phyloP scores from a whole-genome alignment of 352 stramenopile genomes.

The Globisporangium irregulare region DNA sequence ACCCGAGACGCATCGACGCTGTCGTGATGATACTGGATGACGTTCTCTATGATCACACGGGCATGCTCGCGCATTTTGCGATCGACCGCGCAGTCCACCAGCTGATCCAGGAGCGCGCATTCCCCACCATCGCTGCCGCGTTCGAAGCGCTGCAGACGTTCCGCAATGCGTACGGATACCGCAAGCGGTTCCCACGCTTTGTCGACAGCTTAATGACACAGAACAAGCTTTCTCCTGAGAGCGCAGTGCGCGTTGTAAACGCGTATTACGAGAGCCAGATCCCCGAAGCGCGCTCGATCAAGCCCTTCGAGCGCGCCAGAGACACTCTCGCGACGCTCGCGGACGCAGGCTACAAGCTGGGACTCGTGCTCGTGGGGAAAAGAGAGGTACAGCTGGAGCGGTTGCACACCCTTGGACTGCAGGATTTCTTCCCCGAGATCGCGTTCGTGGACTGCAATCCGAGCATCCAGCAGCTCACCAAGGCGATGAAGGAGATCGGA shows the following conservation, averaged over 20 bases:
- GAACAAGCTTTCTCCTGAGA: conserved; percentile 34
- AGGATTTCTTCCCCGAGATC: conserved; percentile 62
- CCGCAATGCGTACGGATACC: conserved; percentile 77
- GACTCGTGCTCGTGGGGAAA: conserved; percentile 74
- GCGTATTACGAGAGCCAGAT: conserved; percentile 84
- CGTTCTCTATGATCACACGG: conserved; percentile 84
- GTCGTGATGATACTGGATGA: conserved; percentile 86
- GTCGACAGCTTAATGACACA: conserved; percentile 69
- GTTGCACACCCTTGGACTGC: conserved; percentile 58
- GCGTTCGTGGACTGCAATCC: conserved; percentile 70
- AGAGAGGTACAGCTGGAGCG: conserved; percentile 71
- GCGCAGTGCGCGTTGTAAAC: conserved; percentile 57
- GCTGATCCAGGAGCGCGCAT: conserved; percentile 64
- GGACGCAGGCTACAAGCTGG: conserved; percentile 54
- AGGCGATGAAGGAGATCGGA: conserved; percentile 70
- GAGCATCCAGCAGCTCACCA: conserved; percentile 54
- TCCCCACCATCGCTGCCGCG: conserved; percentile 57
- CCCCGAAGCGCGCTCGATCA: conserved; percentile 59
- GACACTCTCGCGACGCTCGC: conserved; percentile 56
- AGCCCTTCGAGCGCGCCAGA: conserved; percentile 49
- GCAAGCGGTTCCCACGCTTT: conserved; percentile 82
- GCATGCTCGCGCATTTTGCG: conserved; percentile 73
- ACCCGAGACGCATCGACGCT: conserved; percentile 64
- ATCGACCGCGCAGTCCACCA: conserved; percentile 76
- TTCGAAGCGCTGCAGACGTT: conserved; percentile 79